Evolutionary conservation across 2,329 filamentous ascomycete genomes (phyloP).

Genomic region (Aspergillus brunneoviolaceus): DNA sequence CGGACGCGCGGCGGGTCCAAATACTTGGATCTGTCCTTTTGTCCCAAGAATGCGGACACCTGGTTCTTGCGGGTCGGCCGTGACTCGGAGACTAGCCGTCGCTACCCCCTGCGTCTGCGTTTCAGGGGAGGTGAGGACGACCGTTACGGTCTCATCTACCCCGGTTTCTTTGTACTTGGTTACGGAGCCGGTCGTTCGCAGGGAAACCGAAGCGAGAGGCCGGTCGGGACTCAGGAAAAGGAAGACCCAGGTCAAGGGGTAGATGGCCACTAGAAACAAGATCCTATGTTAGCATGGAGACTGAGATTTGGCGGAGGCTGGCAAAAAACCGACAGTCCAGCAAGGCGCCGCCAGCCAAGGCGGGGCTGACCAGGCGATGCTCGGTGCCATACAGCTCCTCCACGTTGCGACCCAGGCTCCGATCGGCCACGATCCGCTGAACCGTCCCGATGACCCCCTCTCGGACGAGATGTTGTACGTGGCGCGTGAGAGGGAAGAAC

Average conservation of each 20-base stretch:
- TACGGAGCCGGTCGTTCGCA: conserved; percentile 43
- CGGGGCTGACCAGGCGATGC: conserved; percentile 68
- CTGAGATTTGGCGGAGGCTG: background rate
- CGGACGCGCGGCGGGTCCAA: conserved; percentile 2
- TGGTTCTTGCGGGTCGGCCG: background rate
- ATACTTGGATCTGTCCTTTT: conserved; percentile 7
- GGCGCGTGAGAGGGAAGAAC: conserved; percentile 74
- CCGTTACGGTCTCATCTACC: conserved; percentile 67
- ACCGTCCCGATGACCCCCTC: conserved; percentile 48
- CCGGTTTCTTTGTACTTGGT: conserved; percentile 27
- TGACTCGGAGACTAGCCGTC: conserved; percentile 1
- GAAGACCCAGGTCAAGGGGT: conserved; percentile 73
- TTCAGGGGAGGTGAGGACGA: conserved; percentile 67
- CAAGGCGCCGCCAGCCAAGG: conserved; percentile 73
- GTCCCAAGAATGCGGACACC: conserved; percentile 1
- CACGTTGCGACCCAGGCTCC: conserved; percentile 21
- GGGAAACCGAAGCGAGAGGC: background rate
- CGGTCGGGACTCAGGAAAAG: conserved; percentile 16
- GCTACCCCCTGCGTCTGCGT: background rate
- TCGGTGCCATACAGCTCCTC: background rate
- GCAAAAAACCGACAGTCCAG: conserved; percentile 53
- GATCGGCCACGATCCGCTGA: conserved; percentile 52
- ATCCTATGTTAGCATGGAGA: background rate
- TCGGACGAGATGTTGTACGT: conserved; percentile 60
- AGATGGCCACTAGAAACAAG: conserved; percentile 60